Evolutionary conservation across 345 rosid genomes (phyloP).

Genomic region (Viola odorata): DNA sequence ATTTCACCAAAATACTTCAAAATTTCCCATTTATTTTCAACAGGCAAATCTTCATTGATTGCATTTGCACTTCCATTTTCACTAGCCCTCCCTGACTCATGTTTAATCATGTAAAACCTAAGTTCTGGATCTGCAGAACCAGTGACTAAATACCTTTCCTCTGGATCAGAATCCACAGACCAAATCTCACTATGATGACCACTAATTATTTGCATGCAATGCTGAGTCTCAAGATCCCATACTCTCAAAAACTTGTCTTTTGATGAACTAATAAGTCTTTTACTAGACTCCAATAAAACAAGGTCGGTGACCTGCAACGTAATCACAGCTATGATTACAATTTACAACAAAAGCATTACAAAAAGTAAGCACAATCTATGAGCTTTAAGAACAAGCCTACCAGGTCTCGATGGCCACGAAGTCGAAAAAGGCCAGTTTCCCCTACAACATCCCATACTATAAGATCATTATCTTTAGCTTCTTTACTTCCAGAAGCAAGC

Average conservation of each 20-base stretch:
- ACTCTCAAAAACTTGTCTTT: slow-evolving; percentile 94
- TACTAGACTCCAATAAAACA: slow-evolving; percentile 79
- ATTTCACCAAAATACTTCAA: slow-evolving; percentile 73
- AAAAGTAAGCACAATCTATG: not conserved
- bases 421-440: slow-evolving; percentile 74
- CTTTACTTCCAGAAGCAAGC: slow-evolving; percentile 96
- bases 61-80: slow-evolving; percentile 25
- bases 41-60: slow-evolving; percentile 30
- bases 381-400: slow-evolving; percentile 23
- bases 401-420: slow-evolving; percentile 93
- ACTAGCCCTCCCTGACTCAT: slow-evolving; percentile 28
- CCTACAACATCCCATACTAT: slow-evolving; percentile 95
- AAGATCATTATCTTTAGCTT: slow-evolving; percentile 85
- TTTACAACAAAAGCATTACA: not conserved
- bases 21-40: slow-evolving; percentile 66
- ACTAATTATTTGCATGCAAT: slow-evolving; percentile 83
- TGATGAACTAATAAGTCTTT: slow-evolving; percentile 83
- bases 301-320: slow-evolving; percentile 74
- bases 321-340: not conserved
- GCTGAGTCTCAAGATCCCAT: slow-evolving; percentile 97
- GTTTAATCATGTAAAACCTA: slow-evolving; percentile 60
- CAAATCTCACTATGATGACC: slow-evolving; percentile 98
- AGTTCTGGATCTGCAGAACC: slow-evolving; percentile 92
- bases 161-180: slow-evolving; percentile 82
- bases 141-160: slow-evolving; percentile 71